Conservation (phyloP, 192 early-diverging fungal species). For the Coemansia sp. region DNA sequence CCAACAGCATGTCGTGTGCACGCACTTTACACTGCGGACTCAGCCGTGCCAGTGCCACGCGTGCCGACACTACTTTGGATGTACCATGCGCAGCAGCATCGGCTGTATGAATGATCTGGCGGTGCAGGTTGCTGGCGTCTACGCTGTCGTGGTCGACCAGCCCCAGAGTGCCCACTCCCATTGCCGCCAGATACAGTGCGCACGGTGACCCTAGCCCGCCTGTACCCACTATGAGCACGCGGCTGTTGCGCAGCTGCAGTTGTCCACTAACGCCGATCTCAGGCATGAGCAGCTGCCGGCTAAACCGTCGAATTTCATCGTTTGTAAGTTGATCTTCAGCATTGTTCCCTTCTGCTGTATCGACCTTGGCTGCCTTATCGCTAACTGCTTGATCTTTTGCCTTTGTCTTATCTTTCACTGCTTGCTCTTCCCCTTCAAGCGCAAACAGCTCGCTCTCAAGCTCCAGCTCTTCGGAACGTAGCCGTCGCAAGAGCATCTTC, state of each 20-base stretch:
- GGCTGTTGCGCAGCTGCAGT: conserved; percentile 67
- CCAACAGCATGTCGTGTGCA: conserved; percentile 71
- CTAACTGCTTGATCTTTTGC: not conserved
- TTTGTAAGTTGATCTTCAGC: conserved; percentile 53
- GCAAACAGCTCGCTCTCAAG: conserved; percentile 33
- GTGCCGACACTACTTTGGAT: conserved; percentile 80
- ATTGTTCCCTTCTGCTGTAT: not conserved
- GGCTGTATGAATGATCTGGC: conserved; percentile 92
- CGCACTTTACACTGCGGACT: conserved; percentile 65
- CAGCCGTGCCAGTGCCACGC: conserved; percentile 56
- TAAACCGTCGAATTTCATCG: conserved; percentile 77
- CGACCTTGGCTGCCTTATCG: not conserved
- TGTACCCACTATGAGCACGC: conserved; percentile 87
- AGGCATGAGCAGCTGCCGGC: conserved; percentile 82
- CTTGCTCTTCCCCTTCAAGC: conserved; percentile 16
- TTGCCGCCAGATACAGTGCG: conserved; percentile 83
- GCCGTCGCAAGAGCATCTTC: conserved; percentile 15
- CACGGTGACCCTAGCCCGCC: conserved; percentile 92
- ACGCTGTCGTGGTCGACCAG: conserved; percentile 92
- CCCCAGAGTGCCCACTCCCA: conserved; percentile 85
- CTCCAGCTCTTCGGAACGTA: conserved; percentile 45
- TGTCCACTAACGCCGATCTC: conserved; percentile 75
- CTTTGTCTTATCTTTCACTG: not conserved
- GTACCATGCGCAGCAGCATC: conserved; percentile 53
- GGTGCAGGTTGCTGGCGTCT: conserved; percentile 89